Base-by-base conservation (phyloP, 805 yeast species). In the Debaryomyces tyrocola region DNA sequence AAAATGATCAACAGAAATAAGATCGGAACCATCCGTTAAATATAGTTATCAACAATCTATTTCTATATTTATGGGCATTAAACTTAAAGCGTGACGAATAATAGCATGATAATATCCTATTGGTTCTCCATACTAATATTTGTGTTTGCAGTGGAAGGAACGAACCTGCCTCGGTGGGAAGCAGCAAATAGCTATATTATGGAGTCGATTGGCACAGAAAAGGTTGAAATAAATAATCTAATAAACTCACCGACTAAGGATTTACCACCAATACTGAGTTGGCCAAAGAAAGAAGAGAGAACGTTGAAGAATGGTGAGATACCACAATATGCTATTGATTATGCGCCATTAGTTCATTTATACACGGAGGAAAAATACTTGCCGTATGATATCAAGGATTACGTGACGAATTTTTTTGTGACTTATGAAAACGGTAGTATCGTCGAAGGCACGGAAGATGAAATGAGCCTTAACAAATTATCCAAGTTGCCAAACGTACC, bases 311-410 rank as follows among this genome's bases (percentile, higher is more conserved):
- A 69, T 37, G 87, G 88, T 0, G 81, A 79, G 42, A 74, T 87
- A 2, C 95, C 94, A 0, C 60, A 62, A 6, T 87, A 80, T 62
- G 85, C 83, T 1, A 52, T 80, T 2, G 84, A 85, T 37, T 75
- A 77, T 59, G 80, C 87, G 4, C 98, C 99, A 0, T 67, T 84
- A 44, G 91, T 92, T 2, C 88, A 89, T 59, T 71, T 92, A 9
- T 91, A 92, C 68, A 83, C 95, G 1, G 99, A 92, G 60, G 99
- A 92, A 57, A 66, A 73, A 44, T 92, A 91, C 60, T 70, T 86
- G 54, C 96, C 99, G 0, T 89, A 89, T 56, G 95, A 90, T 58
- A 76, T 90, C 34, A 77, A 73, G 24, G 79, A 85, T 17, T 92
- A 67, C 61, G 90, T 88, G 6, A 67, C 69, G 6, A 79, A 88